Evolutionary conservation across 352 stramenopile species (phyloP), one percentile per base, ranked within the genome.

Genomic region (Phytophthora cactorum): DNA sequence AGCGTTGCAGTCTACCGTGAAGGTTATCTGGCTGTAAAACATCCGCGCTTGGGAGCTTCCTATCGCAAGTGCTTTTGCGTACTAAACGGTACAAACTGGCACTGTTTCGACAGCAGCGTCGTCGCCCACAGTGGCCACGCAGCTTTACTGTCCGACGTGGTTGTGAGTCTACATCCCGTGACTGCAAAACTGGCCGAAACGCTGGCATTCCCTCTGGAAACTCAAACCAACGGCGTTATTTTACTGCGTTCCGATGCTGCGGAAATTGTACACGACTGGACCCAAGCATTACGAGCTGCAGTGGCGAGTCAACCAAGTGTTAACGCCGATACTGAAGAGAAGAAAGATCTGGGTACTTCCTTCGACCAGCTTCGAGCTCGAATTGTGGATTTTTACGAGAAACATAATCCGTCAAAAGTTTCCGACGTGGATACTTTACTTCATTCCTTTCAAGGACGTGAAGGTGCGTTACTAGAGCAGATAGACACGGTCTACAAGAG

Each of bases 401-500:
- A 89, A 27, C 88, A 98, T 59, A 91, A 96, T 59, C 88, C 91
- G 2, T 81, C 88, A 25, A 98, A 98, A 49, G 70, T 92, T 3
- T 57, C 60, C 0, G 91, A 98, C 10, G 92, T 98, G 0, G 77
- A 83, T 9, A 69, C 70, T 1, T 54, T 93, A 3, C 58, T 93
- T n/a, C 66, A 74, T 0, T 79, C 79, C 0, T 93, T 91, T 43
- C 29, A 75, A 43, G 86, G 84, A 8, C 70, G 81, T 2, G 86
- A 93, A 56, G 59, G 59, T 7, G 66, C 74, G 22, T 56, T 93
- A 0, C 55, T 93, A 0, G 46, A 78, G 22, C 72, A 92, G 50
- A 86, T 93, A 49, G 86, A 93, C 59, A 74, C 61, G 0, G 86
- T 93, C 34, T 91, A 91, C 68, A 75, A 84, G 55, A 91, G 66